phyloP scores from a whole-genome alignment of 1,139 yeast genomes.

The Yamadazyma siamensis region DNA sequence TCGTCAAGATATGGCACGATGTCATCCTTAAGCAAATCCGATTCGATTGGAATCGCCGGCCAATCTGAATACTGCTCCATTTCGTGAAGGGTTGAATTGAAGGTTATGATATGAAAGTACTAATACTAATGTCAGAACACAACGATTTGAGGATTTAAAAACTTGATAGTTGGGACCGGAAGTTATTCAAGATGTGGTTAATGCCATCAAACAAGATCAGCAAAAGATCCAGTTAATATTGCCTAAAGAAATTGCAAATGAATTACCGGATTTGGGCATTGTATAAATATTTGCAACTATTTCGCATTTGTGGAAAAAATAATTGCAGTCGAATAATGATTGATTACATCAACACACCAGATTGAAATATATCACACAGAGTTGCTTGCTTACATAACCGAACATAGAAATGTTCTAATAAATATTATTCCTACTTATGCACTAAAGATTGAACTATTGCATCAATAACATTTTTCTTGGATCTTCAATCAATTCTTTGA shows the following conservation, averaged over 20 bases:
- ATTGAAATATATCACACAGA: no score
- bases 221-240: slow-evolving; percentile 1
- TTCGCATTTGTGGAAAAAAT: slow-evolving; percentile 3
- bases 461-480: slow-evolving; percentile 96
- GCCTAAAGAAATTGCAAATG: not conserved
- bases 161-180: no score
- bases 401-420: no score
- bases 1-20: slow-evolving; percentile 34
- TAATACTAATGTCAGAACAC: no score
- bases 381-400: no score
- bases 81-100: slow-evolving; percentile 3
- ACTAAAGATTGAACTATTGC: no score
- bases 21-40: slow-evolving; percentile 37
- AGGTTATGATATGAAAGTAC: slow-evolving; percentile 3
- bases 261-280: slow-evolving; percentile 10
- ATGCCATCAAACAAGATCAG: not conserved
- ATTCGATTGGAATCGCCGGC: slow-evolving; percentile 16
- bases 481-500: slow-evolving; percentile 96
- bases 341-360: no score
- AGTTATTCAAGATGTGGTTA: slow-evolving; percentile 2
- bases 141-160: no score
- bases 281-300: slow-evolving; percentile 13
- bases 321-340: no score
- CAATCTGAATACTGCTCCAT: slow-evolving; percentile 37
- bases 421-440: no score